Evolutionary conservation across 2,329 filamentous ascomycete genomes (phyloP).

Genomic region (Trichoderma simmonsii): DNA sequence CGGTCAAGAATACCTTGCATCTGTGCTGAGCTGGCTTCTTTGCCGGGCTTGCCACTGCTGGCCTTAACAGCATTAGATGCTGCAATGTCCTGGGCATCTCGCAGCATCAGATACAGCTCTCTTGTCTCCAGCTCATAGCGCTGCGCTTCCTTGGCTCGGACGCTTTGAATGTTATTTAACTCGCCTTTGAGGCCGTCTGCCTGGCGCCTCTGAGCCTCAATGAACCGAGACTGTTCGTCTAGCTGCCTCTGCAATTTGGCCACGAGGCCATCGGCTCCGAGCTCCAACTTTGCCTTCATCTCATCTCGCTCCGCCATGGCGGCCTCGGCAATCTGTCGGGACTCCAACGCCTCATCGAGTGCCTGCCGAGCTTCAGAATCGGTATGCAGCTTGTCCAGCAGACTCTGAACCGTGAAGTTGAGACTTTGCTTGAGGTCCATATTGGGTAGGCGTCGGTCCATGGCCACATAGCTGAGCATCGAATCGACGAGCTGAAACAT

Average conservation of each 20-base stretch:
- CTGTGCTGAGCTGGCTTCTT: constrained; percentile 63
- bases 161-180: constrained; percentile 77
- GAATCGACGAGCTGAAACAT: constrained; percentile 98
- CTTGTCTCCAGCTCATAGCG: constrained; percentile 93
- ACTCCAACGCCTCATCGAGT: constrained; percentile 85
- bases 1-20: constrained; percentile 94
- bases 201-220: constrained; percentile 83
- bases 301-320: constrained; percentile 96
- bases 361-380: constrained; percentile 92
- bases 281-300: constrained; percentile 80
- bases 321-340: constrained; percentile 88
- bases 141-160: constrained; percentile 87
- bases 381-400: constrained; percentile 93
- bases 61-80: constrained; percentile 72
- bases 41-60: constrained; percentile 48
- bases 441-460: constrained; percentile 92
- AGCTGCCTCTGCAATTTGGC: constrained; percentile 89
- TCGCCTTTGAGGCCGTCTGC: constrained; percentile 87
- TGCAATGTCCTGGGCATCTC: constrained; percentile 93
- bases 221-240: constrained; percentile 88
- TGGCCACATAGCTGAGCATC: constrained; percentile 99
- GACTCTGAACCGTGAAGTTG: constrained; percentile 93
- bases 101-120: constrained; percentile 96
- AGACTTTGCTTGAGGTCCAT: constrained; percentile 98
- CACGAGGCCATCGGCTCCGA: constrained; percentile 90